Evolutionary conservation across 2,329 filamentous ascomycete genomes (phyloP).

Genomic region (Clonostachys rosea): DNA sequence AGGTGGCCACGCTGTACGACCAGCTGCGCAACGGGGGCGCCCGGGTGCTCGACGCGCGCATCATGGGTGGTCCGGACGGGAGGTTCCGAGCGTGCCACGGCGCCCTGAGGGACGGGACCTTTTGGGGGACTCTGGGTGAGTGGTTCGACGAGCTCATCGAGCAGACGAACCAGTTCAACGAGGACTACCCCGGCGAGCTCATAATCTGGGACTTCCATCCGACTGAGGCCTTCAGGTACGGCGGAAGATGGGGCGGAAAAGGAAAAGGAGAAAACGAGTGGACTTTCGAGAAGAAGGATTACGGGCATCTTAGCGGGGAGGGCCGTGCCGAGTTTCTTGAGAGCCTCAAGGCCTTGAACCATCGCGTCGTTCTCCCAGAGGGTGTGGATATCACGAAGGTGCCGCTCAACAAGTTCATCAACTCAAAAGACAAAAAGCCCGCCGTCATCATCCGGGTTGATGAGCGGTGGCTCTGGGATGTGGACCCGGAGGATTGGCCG

Average conservation of each 20-base stretch:
- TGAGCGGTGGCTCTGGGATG: constrained; percentile 8
- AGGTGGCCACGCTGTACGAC: constrained; percentile 14
- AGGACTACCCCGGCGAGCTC: constrained; percentile 20
- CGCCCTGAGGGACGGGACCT: neutral
- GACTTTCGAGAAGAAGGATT: neutral
- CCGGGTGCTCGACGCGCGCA: constrained; percentile 20
- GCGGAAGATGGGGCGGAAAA: neutral
- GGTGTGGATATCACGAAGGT: constrained; percentile 14
- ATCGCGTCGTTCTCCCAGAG: constrained; percentile 11
- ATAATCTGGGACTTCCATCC: constrained; percentile 22
- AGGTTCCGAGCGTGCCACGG: neutral
- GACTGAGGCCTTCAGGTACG: neutral
- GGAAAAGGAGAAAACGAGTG: neutral
- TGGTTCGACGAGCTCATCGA: constrained; percentile 16
- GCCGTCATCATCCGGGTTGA: constrained; percentile 20
- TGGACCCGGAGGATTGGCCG: constrained; percentile 10
- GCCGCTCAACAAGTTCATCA: constrained; percentile 17
- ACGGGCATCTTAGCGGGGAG: neutral
- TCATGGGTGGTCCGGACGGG: neutral
- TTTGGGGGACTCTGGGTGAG: constrained; percentile 9
- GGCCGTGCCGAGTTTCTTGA: constrained; percentile 9
- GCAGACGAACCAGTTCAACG: constrained; percentile 19
- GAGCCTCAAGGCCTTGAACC: constrained; percentile 11
- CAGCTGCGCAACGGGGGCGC: constrained; percentile 19
- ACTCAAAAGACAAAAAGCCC: constrained; percentile 6